Base-by-base conservation (phyloP, 2,329 filamentous ascomycete genomes). In the Sphaceloma murrayae region DNA sequence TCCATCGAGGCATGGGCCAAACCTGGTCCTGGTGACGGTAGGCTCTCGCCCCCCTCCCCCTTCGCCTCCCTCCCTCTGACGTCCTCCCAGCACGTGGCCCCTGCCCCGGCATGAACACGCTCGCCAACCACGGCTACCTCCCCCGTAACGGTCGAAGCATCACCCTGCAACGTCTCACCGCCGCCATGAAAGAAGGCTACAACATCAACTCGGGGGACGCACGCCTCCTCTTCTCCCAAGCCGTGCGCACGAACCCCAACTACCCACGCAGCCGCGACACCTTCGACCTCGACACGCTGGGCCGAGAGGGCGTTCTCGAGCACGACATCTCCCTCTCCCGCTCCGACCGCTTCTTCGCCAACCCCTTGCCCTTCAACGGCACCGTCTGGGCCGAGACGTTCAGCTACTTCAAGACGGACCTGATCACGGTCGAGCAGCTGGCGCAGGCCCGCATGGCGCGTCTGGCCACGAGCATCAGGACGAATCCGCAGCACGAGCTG, bases 41-140 rank as follows among this genome's bases (percentile, higher is more conserved):
- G 7, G 36, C 29, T 22, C 14, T 5, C 8, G 3, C 16, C 10
- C 21, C 34, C 5, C 22, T 22, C 22, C 9, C 16, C 14, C n/a
- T 11, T 11, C 17, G 7, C 11, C 24, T 9, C 13, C 8, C 22
- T 9, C 24, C 13, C 16, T 5, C 36, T 40, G 36, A 40, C 11
- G 8, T 2, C 6, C 14, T 11, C 16, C 34, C 13, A 48, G 46
- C 63, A 19, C 52, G 54, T 14, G 55, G 54, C n/a, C 49, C 55
- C 26, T 57, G 55, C 34, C 53, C 53, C 11, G 53, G 49, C 21
- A 36, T 55, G 32, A 54, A 54, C 34, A 51, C 52, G 8, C 44
- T 52, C 7, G 53, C 54, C 14, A 56, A 56, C 40, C 54, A 56
- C 38, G 53, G 52, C 30, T 56, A 53, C 45, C 48, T 58, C 21